Evolutionary conservation across 208 protist genomes (phyloP).

Genomic region (Blastocrithidia nonstop): DNA sequence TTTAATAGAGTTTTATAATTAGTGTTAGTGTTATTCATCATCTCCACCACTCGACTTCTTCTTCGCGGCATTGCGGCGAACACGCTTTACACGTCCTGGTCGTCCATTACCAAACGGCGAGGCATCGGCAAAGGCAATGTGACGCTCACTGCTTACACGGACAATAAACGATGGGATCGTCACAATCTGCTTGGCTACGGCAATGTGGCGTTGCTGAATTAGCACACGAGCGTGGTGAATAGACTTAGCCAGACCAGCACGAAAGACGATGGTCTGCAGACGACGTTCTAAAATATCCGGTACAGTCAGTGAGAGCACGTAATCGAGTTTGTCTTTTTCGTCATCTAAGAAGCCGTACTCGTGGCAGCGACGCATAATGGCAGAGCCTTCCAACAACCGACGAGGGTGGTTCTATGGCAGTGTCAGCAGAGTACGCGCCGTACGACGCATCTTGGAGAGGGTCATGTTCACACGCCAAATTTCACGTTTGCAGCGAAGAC

Average conservation of each 20-base stretch:
- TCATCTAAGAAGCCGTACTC: constrained; percentile 97
- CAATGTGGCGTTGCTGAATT: constrained; percentile 99
- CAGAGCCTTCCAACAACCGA: constrained; percentile 96
- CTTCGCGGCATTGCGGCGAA: constrained; percentile 71
- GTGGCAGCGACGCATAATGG: constrained; percentile 98
- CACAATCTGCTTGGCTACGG: constrained; percentile 99
- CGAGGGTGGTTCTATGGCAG: constrained; percentile 96
- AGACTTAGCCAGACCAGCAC: constrained; percentile 96
- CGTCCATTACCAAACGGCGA: constrained; percentile 93
- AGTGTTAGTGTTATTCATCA: constrained; percentile 10
- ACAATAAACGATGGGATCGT: constrained; percentile 99
- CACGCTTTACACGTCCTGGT: constrained; percentile 92
- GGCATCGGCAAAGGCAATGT: constrained; percentile 96
- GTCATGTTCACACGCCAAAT: constrained; percentile 98
- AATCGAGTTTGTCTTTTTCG: constrained; percentile 99
- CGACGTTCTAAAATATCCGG: constrained; percentile 99
- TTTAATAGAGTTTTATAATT: neutral
- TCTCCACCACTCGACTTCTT: constrained; percentile 31
- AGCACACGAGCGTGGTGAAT: constrained; percentile 99
- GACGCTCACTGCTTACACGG: constrained; percentile 95
- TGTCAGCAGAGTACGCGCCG: constrained; percentile 97
- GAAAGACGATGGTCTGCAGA: constrained; percentile 99
- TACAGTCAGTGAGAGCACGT: constrained; percentile 98
- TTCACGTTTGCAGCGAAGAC: constrained; percentile 99
- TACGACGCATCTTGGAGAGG: constrained; percentile 98